phyloP scores from a whole-genome alignment of 805 yeast genomes.

The Pichia californica region DNA sequence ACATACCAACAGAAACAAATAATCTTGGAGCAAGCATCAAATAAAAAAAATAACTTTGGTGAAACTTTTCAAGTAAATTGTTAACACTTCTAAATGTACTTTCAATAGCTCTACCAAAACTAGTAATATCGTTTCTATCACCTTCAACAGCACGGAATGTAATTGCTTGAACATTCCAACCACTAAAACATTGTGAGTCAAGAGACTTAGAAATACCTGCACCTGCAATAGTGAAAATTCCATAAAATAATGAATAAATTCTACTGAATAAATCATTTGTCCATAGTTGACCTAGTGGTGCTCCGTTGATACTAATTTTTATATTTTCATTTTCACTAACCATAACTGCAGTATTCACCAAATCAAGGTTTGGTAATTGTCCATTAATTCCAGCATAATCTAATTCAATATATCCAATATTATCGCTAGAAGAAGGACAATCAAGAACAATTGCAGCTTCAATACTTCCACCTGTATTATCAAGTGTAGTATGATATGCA shows the following conservation, averaged over 20 bases:
- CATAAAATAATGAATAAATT: slow-evolving; percentile 50
- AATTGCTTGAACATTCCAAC: slow-evolving; percentile 92
- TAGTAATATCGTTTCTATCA: slow-evolving; percentile 71
- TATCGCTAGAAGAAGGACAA: slow-evolving; percentile 56
- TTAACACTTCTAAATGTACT: slow-evolving; percentile 83
- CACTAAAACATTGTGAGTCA: slow-evolving; percentile 89
- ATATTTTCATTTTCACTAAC: slow-evolving; percentile 74
- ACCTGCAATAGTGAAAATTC: slow-evolving; percentile 61
- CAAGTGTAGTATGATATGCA: slow-evolving; percentile 81
- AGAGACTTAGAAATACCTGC: slow-evolving; percentile 54
- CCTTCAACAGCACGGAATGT: slow-evolving; percentile 59
- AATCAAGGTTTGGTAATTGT: slow-evolving; percentile 88
- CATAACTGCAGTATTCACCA: slow-evolving; percentile 73
- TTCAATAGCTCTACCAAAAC: slow-evolving; percentile 86
- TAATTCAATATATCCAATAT: slow-evolving; percentile 67
- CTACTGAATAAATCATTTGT: slow-evolving; percentile 49
- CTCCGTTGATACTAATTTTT: slow-evolving; percentile 58
- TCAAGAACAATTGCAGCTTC: slow-evolving; percentile 88
- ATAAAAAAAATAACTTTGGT: slow-evolving; percentile 94
- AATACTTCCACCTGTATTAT: slow-evolving; percentile 86
- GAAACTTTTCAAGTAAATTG: slow-evolving; percentile 90
- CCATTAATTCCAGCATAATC: slow-evolving; percentile 89
- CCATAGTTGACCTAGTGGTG: slow-evolving; percentile 39
- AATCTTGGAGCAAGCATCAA: slow-evolving; percentile 66
- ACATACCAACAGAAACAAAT: slow-evolving; percentile 92